These are phyloP conservation scores for Malania oleifera DNA, from an alignment of 164 flowering plant genomes.

Conservation along the genomic window DNA sequence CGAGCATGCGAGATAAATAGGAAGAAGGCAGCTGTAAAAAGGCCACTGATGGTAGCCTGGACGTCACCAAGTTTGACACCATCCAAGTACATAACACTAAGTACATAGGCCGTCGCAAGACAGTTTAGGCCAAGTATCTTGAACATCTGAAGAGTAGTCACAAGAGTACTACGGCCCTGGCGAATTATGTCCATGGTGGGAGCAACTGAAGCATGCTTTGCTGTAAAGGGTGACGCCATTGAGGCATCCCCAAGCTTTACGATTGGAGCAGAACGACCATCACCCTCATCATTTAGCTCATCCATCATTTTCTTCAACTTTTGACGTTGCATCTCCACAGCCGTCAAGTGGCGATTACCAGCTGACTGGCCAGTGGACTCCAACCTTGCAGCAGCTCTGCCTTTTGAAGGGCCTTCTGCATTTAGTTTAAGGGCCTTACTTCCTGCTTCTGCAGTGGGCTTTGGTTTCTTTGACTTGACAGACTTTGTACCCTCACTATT, in stretches of 20 bases:
- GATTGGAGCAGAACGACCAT: slow-evolving; percentile 71
- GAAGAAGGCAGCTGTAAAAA: slow-evolving; percentile 95
- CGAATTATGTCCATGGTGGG: slow-evolving; percentile 90
- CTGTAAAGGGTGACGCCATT: slow-evolving; percentile 98
- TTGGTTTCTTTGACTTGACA: slow-evolving; percentile 60
- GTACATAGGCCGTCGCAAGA: slow-evolving; percentile 94
- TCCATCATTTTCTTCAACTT: slow-evolving; percentile 81
- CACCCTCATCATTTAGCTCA: slow-evolving; percentile 84
- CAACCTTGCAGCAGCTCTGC: slow-evolving; percentile 24
- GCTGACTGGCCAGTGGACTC: slow-evolving; percentile 32
- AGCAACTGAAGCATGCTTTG: slow-evolving; percentile 93
- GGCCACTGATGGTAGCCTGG: slow-evolving; percentile 94
- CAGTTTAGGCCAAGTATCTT: slow-evolving; percentile 97
- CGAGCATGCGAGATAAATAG: slow-evolving; percentile 94
- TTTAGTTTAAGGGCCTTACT: slow-evolving; percentile 22
- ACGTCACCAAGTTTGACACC: slow-evolving; percentile 96
- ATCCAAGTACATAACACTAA: slow-evolving; percentile 90
- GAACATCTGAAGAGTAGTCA: slow-evolving; percentile 98
- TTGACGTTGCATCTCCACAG: slow-evolving; percentile 70
- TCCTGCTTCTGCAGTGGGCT: slow-evolving; percentile 28
- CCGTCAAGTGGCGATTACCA: slow-evolving; percentile 53
- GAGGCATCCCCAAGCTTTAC: slow-evolving; percentile 98
- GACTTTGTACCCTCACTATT: slow-evolving; percentile 45
- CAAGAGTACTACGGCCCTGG: slow-evolving; percentile 96
- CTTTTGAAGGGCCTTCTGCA: slow-evolving; percentile 50